These are phyloP conservation scores for Fusarium penzigii DNA, from an alignment of 2,329 filamentous ascomycete genomes.

Conservation along the genomic window DNA sequence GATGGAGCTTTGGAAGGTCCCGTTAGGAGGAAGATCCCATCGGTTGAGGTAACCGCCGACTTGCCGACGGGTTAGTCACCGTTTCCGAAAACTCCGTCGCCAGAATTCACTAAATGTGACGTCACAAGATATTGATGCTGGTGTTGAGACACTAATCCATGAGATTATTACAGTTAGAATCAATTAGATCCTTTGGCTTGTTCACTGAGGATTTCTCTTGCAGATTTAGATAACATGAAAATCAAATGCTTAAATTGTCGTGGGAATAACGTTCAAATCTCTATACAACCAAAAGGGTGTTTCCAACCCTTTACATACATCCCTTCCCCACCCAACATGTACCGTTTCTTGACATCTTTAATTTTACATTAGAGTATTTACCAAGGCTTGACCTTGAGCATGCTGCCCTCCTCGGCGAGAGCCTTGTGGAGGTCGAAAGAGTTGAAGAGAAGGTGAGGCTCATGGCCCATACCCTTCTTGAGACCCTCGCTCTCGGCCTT, in stretches of 20 bases:
- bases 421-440: constrained; percentile 89
- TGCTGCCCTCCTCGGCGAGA: constrained; percentile 78
- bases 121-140: too few relatives aligned
- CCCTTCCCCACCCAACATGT: neutral
- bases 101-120: too few relatives aligned
- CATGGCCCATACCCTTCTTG: constrained; percentile 84
- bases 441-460: constrained; percentile 86
- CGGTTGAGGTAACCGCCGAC: neutral
- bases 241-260: constrained; percentile 7
- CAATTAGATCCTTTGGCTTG: too few relatives aligned
- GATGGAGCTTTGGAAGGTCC: neutral
- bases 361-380: constrained; percentile 23
- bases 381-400: constrained; percentile 76
- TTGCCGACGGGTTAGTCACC: neutral
- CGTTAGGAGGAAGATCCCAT: neutral
- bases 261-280: constrained; percentile 7
- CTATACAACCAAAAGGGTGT: constrained; percentile 6
- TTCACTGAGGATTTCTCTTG: too few relatives aligned
- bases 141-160: too few relatives aligned
- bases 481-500: constrained; percentile 85
- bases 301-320: neutral
- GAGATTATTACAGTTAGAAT: too few relatives aligned
- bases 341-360: neutral
- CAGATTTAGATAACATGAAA: neutral
- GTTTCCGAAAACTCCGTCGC: too few relatives aligned